Percentiles rank a stretch among this genome's conserved stretches.
Evolutionary conservation across 345 rosid species (phyloP).

Genomic region (Acer negundo): DNA sequence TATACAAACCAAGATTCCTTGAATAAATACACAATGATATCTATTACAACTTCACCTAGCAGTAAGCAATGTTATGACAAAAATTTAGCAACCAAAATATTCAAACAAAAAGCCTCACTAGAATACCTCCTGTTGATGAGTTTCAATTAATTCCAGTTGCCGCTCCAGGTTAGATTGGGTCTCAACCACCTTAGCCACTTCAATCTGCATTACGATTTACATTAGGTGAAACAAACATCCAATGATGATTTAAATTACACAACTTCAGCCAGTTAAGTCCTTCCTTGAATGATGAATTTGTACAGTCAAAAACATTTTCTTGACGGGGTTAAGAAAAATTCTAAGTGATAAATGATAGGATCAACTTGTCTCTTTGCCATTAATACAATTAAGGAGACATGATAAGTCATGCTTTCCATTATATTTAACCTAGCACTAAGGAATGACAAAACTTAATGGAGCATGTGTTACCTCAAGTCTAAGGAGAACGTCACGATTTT

Average conservation of each 20-base stretch:
- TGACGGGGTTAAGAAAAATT: background rate
- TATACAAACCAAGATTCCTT: background rate
- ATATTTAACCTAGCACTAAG: background rate
- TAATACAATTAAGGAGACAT: background rate
- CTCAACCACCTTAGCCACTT: conserved; percentile 98
- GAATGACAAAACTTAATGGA: conserved; percentile 4
- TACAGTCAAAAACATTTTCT: background rate
- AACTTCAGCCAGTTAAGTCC: background rate
- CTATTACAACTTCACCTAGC: background rate
- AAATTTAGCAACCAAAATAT: background rate
- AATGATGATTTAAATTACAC: background rate
- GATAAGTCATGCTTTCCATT: conserved; percentile 7
- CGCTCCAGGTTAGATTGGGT: conserved; percentile 81
- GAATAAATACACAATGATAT: background rate
- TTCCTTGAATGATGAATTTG: background rate
- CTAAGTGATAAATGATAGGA: background rate
- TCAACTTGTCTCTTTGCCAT: background rate
- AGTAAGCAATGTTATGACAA: background rate
- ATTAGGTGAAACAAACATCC: conserved; percentile 10
- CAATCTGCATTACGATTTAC: conserved; percentile 55
- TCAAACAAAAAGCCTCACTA: conserved; percentile 2
- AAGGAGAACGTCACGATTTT: conserved; percentile 93
- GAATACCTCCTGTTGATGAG: conserved; percentile 95
- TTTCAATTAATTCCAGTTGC: conserved; percentile 89
- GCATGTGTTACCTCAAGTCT: conserved; percentile 77